A percentile compares a stretch with the other conserved stretches of the same genome.
Evolutionary conservation across 805 yeast genomes (phyloP).

Genomic region (Scheffersomyces amazonensis): DNA sequence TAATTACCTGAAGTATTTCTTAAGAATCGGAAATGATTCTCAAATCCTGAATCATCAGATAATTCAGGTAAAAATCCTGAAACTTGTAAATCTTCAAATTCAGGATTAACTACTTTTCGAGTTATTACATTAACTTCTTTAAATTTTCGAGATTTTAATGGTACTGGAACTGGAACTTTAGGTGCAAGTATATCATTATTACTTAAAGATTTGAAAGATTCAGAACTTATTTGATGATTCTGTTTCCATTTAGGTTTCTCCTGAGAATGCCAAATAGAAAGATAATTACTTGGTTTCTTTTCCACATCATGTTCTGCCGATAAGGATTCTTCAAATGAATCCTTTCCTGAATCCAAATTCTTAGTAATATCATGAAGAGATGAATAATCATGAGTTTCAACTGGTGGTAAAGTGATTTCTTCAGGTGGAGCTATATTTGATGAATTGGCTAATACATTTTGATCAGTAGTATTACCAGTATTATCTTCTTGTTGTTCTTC

Average conservation of each 20-base stretch:
- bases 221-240: slow-evolving; percentile 6
- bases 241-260: slow-evolving; percentile 16
- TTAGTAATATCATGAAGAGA: slow-evolving; percentile 41
- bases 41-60: slow-evolving; percentile 48
- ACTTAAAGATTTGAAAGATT: slow-evolving; percentile 7
- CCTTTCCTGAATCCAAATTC: slow-evolving; percentile 12
- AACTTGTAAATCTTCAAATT: slow-evolving; percentile 38
- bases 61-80: slow-evolving; percentile 45
- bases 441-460: slow-evolving; percentile 40
- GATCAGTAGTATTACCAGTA: slow-evolving; percentile 7
- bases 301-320: slow-evolving; percentile 42
- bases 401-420: slow-evolving; percentile 33
- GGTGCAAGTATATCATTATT: slow-evolving; percentile 12
- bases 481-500: neutral
- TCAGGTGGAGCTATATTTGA: slow-evolving; percentile 37
- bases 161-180: slow-evolving; percentile 23
- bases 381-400: slow-evolving; percentile 39
- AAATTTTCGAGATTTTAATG: slow-evolving; percentile 30
- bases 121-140: slow-evolving; percentile 42
- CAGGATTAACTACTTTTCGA: slow-evolving; percentile 41
- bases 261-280: slow-evolving; percentile 44
- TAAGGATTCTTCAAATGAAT: slow-evolving; percentile 33
- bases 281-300: slow-evolving; percentile 22
- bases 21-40: slow-evolving; percentile 38
- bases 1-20: slow-evolving; percentile 6